These are phyloP conservation scores for Thielaviopsis ethacetica DNA, from an alignment of 2,329 filamentous ascomycete genomes.

Conservation along the genomic window DNA sequence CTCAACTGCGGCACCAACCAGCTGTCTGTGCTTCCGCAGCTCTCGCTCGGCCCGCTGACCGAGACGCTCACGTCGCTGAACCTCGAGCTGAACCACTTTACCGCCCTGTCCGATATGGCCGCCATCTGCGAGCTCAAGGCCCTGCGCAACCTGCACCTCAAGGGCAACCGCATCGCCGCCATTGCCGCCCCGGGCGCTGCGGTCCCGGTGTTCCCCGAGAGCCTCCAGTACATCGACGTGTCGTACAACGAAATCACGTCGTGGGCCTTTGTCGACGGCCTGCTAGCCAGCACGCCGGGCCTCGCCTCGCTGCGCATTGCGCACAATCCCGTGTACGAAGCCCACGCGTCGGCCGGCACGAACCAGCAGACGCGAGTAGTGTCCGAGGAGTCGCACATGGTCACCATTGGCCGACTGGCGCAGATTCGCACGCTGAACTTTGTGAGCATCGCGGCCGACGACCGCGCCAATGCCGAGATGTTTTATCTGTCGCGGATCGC, in stretches of 20 bases:
- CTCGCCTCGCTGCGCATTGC: conserved; percentile 62
- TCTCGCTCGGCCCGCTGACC: conserved; percentile 24
- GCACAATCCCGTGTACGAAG: conserved; percentile 68
- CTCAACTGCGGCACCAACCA: conserved; percentile 42
- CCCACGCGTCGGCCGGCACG: conserved; percentile 21
- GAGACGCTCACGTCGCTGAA: conserved; percentile 44
- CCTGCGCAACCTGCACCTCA: conserved; percentile 50
- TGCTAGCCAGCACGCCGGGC: conserved; percentile 54
- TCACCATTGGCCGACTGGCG: conserved; percentile 61
- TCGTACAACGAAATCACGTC: conserved; percentile 53
- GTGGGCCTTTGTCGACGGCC: conserved; percentile 59
- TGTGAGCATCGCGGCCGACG: conserved; percentile 50
- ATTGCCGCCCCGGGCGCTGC: conserved; percentile 17
- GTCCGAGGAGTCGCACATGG: conserved; percentile 69
- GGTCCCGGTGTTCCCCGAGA: conserved; percentile 33
- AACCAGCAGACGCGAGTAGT: conserved; percentile 23
- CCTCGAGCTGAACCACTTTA: conserved; percentile 58
- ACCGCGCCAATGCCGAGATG: conserved; percentile 76
- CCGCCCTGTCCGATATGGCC: conserved; percentile 37
- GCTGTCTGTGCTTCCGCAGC: conserved; percentile 33
- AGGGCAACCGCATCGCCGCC: conserved; percentile 53
- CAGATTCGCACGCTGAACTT: conserved; percentile 57
- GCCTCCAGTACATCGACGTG: conserved; percentile 50
- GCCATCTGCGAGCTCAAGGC: conserved; percentile 33
- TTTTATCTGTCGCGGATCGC: conserved; percentile 83